These are phyloP conservation scores for Globisporangium spiculum DNA, from an alignment of 352 stramenopile genomes.

Conservation along the genomic window DNA sequence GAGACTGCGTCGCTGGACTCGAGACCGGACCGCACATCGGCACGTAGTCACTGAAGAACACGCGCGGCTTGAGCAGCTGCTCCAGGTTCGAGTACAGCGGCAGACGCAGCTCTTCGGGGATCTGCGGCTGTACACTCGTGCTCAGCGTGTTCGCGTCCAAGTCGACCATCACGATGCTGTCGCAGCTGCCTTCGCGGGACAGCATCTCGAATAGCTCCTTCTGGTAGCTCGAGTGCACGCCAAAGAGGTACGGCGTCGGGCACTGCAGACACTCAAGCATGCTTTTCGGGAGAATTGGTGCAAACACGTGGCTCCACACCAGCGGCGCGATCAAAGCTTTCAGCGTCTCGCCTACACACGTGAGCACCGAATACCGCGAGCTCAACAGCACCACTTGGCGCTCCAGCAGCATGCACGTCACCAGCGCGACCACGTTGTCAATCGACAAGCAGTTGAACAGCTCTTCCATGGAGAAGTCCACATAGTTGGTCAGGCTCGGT, in stretches of 20 bases:
- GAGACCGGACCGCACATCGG: conserved; percentile 48
- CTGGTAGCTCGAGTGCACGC: conserved; percentile 74
- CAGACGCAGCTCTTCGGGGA: conserved; percentile 43
- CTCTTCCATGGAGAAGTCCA: conserved; percentile 82
- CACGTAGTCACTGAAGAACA: conserved; percentile 78
- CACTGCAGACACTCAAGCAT: conserved; percentile 86
- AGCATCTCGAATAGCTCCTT: conserved; percentile 70
- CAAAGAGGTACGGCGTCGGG: conserved; percentile 84
- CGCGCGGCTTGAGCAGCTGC: conserved; percentile 65
- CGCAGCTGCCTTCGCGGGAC: conserved; percentile 65
- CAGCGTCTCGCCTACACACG: conserved; percentile 72
- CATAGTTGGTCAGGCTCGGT: conserved; percentile 51
- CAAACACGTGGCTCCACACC: conserved; percentile 86
- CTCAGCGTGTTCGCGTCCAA: conserved; percentile 64
- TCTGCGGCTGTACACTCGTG: conserved; percentile 29
- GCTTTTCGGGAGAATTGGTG: conserved; percentile 69
- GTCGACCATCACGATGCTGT: conserved; percentile 72
- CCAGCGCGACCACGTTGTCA: conserved; percentile 61
- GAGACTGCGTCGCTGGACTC: conserved; percentile 14
- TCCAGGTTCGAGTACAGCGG: conserved; percentile 48
- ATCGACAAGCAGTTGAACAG: conserved; percentile 78
- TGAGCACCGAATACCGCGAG: conserved; percentile 78
- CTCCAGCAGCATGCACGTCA: conserved; percentile 76
- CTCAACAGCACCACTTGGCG: conserved; percentile 77
- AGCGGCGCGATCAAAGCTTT: conserved; percentile 76